These are phyloP conservation scores for Colletotrichum noveboracense DNA, from an alignment of 2,329 filamentous ascomycete genomes.

Conservation along the genomic window DNA sequence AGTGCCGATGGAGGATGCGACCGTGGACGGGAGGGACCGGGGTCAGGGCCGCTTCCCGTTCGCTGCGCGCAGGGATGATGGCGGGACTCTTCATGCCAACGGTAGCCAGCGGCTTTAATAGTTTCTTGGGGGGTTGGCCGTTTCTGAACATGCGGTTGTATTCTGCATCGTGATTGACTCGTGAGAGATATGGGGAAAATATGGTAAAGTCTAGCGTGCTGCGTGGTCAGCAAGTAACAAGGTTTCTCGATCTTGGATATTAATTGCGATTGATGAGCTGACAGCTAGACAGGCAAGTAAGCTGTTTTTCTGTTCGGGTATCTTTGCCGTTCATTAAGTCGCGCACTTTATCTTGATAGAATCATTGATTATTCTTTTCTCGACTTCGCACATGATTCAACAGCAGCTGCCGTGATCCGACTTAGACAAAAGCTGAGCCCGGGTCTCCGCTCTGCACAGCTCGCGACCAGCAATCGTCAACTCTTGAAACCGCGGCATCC, in stretches of 20 bases:
- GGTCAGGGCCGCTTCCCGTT: not conserved
- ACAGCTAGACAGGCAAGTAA: fast-evolving
- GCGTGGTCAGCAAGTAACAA: not conserved
- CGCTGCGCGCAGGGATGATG: not conserved
- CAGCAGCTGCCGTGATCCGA: not conserved
- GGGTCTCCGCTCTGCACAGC: not conserved
- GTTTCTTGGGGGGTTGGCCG: not conserved
- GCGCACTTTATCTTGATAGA: not conserved
- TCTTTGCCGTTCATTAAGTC: not conserved
- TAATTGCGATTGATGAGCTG: not conserved
- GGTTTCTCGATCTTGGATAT: not conserved
- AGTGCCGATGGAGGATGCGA: conserved; percentile 5
- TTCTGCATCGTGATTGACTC: not conserved
- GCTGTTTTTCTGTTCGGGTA: not conserved
- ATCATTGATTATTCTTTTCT: not conserved
- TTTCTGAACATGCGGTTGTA: not conserved
- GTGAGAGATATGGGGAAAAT: not conserved
- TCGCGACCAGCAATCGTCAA: not conserved
- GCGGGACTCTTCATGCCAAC: not conserved
- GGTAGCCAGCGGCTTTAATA: not conserved
- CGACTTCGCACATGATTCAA: not conserved
- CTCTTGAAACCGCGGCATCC: not conserved
- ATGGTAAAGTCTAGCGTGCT: not conserved
- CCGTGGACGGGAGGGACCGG: not conserved
- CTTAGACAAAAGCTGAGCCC: not conserved